Evolutionary conservation across 352 stramenopile species (phyloP), one percentile per base, ranked within the genome.

Genomic region (Phytophthora aleatoria): DNA sequence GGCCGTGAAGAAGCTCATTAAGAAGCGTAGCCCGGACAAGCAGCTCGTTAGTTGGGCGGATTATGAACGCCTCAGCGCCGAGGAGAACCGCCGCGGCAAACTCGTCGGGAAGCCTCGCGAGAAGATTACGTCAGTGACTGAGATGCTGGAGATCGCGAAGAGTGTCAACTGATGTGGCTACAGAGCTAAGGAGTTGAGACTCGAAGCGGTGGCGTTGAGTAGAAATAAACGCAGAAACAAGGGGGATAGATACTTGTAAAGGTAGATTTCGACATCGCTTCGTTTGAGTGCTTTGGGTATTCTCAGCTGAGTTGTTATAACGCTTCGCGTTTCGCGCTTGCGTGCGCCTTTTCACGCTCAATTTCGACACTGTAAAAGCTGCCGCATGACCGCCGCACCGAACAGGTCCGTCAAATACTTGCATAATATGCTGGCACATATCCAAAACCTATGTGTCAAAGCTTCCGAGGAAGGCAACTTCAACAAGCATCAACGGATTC

Each of bases 91-190:
- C 31, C 87, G 84, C 11, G 89, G 89, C 1, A 63, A 79, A 57
- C 51, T 70, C 0, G 42, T 76, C 0, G 81, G 85, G 6, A 96
- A 95, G 55, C 81, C 85, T 8, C 81, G 86, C 27, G 89, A 95
- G 59, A 95, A 96, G 58, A 62, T 96, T 33, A 92, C 81, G n/a
- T 89, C 74, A 1, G 77, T 96, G 11, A 65, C 75, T 1, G 84
- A 90, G 45, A 96, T 96, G 87, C 69, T 96, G 15, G 50, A 49
- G 20, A 77, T 77, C 42, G 77, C 57, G 39, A 73, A 67, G 41
- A 62, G 31, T 56, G 44, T 43, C 44, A 56, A 70, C 36, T 69
- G 47, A 64, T 48, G 11, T 38, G 35, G 35, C 49, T 36, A 47
- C 30, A 13, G 7, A 42, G 26, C 2, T 7, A 24, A 28, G 6